These are phyloP conservation scores for Stellera chamaejasme DNA, from an alignment of 345 rosid genomes.

Conservation along the genomic window DNA sequence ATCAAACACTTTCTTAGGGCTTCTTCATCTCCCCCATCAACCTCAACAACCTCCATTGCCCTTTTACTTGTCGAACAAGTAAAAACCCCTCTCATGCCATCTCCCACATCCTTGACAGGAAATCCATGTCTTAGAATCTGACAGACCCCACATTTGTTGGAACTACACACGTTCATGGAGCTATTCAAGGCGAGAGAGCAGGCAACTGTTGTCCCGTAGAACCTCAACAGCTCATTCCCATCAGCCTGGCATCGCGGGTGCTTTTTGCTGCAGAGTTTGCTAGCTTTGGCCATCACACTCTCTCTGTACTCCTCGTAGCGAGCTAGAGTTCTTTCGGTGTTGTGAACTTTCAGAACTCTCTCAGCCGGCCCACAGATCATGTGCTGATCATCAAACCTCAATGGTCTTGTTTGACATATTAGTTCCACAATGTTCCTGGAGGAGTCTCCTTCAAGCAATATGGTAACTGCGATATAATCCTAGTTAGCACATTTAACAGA, in stretches of 20 bases:
- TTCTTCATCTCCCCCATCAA: conserved; percentile 3
- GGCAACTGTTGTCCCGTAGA: conserved; percentile 38
- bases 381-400: conserved; percentile 13
- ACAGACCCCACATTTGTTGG: conserved; percentile 44
- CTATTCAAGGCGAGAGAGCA: conserved; percentile 40
- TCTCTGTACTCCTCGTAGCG: conserved; percentile 61
- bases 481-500: not conserved
- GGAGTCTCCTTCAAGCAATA: conserved; percentile 52
- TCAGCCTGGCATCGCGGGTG: conserved; percentile 71
- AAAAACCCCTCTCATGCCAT: conserved; percentile 29
- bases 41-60: conserved; percentile 36
- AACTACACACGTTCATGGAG: conserved; percentile 36
- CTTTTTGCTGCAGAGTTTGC: conserved; percentile 30
- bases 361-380: conserved; percentile 14
- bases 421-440: conserved; percentile 61
- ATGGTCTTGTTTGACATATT: conserved; percentile 38
- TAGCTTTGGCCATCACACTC: conserved; percentile 44
- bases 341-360: conserved; percentile 45
- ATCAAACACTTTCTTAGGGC: conserved; percentile 31
- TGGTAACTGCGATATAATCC: conserved; percentile 30
- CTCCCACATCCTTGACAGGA: conserved; percentile 15
- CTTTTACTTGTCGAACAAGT: conserved; percentile 41
- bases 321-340: conserved; percentile 37
- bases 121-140: conserved; percentile 50
- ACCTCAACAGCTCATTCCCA: conserved; percentile 69